These are phyloP conservation scores for Backusella mclennaniae DNA, from an alignment of 192 early-diverging fungal genomes.

Conservation along the genomic window DNA sequence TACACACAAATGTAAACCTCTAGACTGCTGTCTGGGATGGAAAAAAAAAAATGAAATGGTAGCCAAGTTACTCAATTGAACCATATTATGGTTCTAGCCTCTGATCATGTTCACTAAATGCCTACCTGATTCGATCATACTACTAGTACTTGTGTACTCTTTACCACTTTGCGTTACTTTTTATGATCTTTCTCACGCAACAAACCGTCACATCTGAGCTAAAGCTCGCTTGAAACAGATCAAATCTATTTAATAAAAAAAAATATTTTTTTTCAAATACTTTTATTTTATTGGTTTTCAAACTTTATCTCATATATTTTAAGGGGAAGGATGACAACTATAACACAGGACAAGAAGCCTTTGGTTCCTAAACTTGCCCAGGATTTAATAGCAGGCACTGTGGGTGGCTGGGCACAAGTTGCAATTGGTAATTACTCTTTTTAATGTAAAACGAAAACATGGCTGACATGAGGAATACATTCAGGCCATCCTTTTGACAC, in stretches of 20 bases:
- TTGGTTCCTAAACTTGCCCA: slow-evolving; percentile 48
- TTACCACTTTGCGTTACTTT: not conserved
- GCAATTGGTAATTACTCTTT: slow-evolving; percentile 43
- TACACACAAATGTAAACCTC: too few species aligned
- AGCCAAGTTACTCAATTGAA: not conserved
- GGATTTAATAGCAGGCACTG: slow-evolving; percentile 59
- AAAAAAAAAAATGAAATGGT: not conserved
- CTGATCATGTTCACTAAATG: not conserved
- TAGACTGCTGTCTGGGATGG: not conserved
- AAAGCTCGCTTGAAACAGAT: not conserved
- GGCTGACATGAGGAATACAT: not conserved
- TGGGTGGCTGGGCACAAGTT: slow-evolving; percentile 73
- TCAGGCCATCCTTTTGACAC: slow-evolving; percentile 61
- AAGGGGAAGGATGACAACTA: slow-evolving; percentile 6
- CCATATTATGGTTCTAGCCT: not conserved
- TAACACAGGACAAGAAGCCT: slow-evolving; percentile 11
- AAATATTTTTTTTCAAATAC: not conserved
- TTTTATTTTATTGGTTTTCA: not conserved
- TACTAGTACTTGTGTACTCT: too few species aligned
- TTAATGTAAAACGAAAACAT: not conserved
- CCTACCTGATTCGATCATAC: not conserved
- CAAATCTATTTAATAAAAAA: not conserved
- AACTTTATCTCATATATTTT: not conserved
- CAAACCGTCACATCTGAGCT: not conserved
- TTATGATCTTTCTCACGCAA: not conserved